Base-by-base conservation (phyloP, 2,329 filamentous ascomycete species). In the Paraconiothyrium brasiliense region DNA sequence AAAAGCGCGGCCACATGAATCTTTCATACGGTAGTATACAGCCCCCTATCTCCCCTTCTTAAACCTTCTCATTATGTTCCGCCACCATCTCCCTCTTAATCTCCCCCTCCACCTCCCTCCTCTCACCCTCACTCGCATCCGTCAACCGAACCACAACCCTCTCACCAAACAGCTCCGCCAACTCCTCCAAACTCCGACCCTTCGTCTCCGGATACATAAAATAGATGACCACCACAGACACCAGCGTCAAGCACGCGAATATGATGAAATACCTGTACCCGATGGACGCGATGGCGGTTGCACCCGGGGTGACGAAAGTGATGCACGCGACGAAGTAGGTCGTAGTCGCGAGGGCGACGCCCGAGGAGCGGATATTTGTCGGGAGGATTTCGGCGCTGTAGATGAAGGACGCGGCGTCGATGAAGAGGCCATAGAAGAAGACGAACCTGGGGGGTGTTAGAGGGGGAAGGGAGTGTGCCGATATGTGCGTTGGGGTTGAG, bases 201-300 rank as follows among this genome's bases (percentile, higher is more conserved):
- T 84, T 84, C 11, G 85, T 87, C 71, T 87, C 85, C 0, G 84
- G 85, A 71, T 85, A 86, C 78, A 86, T 84, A 75, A 85, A 84
- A 75, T 85, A 87, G 60, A 84, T 80, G 3, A 83, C 63, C 16
- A 67, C 37, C 30, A 67, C 69, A 43, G 74, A 80, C 3, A 76
- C 60, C 51, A 77, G 69, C 27, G 76, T 68, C 13, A 74, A 69
- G 54, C 67, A 75, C 32, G 79, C 78, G 62, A 82, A 71, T 4
- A 37, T 56, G 59, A 72, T 56, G 51, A 71, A 71, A 55, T 72
- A 70, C 49, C 66, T 69, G 60, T 70, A 73, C 14, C 66, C 65
- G 52, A 71, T 68, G 50, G 60, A 67, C 35, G 63, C 69, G 41
- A 73, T 66, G 11, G 66, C 66, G 4, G 59, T 68, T 13, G 64